A percentile compares a stretch with the other conserved stretches of the same genome.
These are phyloP conservation scores for Colletotrichum kahawae DNA, from an alignment of 2,329 filamentous ascomycete species.

Conservation along the genomic window DNA sequence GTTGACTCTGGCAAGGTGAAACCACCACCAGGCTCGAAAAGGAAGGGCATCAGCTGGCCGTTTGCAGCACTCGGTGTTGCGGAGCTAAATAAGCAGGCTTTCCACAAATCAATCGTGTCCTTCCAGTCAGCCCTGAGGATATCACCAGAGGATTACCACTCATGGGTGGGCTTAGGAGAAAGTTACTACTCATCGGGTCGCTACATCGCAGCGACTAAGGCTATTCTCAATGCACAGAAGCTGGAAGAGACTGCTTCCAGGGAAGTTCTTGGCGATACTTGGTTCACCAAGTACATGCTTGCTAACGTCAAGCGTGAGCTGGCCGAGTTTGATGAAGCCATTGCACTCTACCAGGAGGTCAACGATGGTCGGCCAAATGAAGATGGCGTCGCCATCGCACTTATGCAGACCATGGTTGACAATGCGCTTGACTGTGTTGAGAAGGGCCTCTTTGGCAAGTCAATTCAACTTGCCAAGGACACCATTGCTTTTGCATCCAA, in stretches of 20 bases:
- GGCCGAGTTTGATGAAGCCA: conserved; percentile 86
- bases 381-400: conserved; percentile 84
- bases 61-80: conserved; percentile 93
- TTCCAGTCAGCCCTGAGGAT: conserved; percentile 90
- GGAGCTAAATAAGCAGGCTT: conserved; percentile 93
- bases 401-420: conserved; percentile 88
- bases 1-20: conserved; percentile 94
- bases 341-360: conserved; percentile 77
- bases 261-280: conserved; percentile 65
- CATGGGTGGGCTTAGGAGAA: conserved; percentile 95
- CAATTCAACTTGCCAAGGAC: conserved; percentile 71
- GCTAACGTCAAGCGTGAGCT: conserved; percentile 93
- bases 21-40: conserved; percentile 89
- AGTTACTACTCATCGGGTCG: conserved; percentile 94
- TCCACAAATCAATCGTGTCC: conserved; percentile 84
- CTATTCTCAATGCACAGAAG: conserved; percentile 83
- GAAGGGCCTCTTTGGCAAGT: conserved; percentile 85
- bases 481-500: conserved; percentile 71
- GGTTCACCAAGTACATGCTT: conserved; percentile 97
- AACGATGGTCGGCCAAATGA: conserved; percentile 72
- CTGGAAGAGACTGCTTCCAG: conserved; percentile 64
- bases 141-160: conserved; percentile 87
- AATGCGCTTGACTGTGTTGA: conserved; percentile 78
- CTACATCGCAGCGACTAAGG: conserved; percentile 92
- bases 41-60: conserved; percentile 93